These are phyloP conservation scores for Cyberlindnera americana DNA, from an alignment of 805 yeast genomes.

Conservation along the genomic window DNA sequence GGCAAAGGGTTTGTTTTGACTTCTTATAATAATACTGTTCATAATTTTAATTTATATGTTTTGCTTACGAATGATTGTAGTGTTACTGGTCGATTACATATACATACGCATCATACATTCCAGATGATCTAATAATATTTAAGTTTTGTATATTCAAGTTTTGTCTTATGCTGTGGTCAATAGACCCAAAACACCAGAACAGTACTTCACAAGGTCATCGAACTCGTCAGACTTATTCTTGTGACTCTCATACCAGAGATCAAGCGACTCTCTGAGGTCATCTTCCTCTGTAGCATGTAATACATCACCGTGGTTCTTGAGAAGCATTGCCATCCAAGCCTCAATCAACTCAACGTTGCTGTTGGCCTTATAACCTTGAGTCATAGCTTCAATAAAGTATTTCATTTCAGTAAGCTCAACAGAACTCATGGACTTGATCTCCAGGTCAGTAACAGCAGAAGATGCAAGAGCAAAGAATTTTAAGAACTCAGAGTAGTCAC, in stretches of 20 bases:
- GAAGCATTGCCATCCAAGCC: slow-evolving; percentile 72
- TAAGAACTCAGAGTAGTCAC: slow-evolving; percentile 50
- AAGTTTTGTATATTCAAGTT: no score
- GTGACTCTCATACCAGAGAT: slow-evolving; percentile 46
- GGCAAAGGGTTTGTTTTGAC: slow-evolving; percentile 11
- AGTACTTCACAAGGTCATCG: slow-evolving; percentile 70
- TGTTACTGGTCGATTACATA: no score
- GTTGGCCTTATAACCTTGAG: slow-evolving; percentile 52
- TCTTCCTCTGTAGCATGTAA: slow-evolving; percentile 42
- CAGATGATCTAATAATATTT: no score
- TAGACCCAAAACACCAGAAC: slow-evolving; percentile 73
- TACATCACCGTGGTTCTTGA: slow-evolving; percentile 81
- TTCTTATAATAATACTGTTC: slow-evolving; percentile 12
- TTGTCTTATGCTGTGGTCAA: slow-evolving; percentile 36
- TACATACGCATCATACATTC: no score
- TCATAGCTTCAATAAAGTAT: slow-evolving; percentile 64
- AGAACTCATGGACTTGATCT: slow-evolving; percentile 72
- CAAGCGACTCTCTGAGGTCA: slow-evolving; percentile 43
- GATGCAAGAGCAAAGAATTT: slow-evolving; percentile 53
- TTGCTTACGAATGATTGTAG: neutral
- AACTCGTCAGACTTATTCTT: slow-evolving; percentile 41
- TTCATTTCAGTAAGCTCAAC: slow-evolving; percentile 59
- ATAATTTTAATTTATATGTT: slow-evolving; percentile 8
- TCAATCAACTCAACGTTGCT: slow-evolving; percentile 72
- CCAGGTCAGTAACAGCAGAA: slow-evolving; percentile 80